These are phyloP conservation scores for Yueomyces sp. DNA, from an alignment of 1,139 yeast species.

Conservation along the genomic window DNA sequence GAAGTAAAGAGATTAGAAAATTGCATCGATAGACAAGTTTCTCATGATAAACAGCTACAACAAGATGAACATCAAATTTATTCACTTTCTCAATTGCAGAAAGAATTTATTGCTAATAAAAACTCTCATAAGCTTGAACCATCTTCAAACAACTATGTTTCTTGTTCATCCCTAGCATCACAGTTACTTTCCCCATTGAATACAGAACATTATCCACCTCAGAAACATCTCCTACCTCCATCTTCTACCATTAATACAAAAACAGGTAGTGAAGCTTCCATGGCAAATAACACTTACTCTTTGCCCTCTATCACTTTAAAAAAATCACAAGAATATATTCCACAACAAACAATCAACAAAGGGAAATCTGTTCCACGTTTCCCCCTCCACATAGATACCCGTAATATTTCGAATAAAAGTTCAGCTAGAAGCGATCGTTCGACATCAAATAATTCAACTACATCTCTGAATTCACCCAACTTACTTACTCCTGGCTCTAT, in stretches of 20 bases:
- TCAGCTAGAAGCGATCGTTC: neutral
- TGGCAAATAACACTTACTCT: neutral
- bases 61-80: too few species aligned
- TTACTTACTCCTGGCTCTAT: neutral
- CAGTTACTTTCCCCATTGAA: neutral
- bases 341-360: neutral
- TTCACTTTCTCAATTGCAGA: neutral
- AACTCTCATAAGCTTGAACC: conserved; percentile 12
- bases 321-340: neutral
- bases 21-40: conserved; percentile 7
- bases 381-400: neutral
- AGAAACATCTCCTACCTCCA: too few species aligned
- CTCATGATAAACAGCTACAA: neutral
- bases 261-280: neutral
- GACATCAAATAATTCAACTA: neutral
- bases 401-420: neutral
- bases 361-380: neutral
- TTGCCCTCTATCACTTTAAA: neutral
- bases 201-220: neutral
- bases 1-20: conserved; percentile 37
- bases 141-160: neutral
- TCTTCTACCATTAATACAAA: neutral
- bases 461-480: neutral
- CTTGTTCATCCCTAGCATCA: neutral
- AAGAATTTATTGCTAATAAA: conserved; percentile 1